Evolutionary conservation across 2,329 filamentous ascomycete species (phyloP).

Genomic region (Aspergillus neotritici): DNA sequence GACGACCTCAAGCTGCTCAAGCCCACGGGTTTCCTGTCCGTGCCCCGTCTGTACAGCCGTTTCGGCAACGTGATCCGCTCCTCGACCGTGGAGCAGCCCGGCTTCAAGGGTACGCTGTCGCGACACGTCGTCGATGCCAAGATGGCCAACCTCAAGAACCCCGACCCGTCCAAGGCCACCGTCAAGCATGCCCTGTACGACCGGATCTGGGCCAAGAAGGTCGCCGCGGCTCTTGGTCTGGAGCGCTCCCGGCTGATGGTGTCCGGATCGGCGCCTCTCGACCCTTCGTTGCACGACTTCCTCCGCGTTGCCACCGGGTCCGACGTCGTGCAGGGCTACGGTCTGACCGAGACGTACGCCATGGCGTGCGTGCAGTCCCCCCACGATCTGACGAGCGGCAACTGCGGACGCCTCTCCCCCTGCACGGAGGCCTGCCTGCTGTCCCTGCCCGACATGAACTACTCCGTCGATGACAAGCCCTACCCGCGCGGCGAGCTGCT

Average conservation of each 20-base stretch:
- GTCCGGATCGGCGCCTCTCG: constrained; percentile 83
- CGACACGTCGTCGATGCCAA: constrained; percentile 75
- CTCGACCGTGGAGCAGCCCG: constrained; percentile 70
- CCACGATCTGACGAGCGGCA: constrained; percentile 69
- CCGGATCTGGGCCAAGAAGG: constrained; percentile 85
- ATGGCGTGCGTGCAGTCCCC: constrained; percentile 63
- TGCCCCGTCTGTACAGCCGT: constrained; percentile 85
- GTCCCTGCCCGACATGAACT: constrained; percentile 92
- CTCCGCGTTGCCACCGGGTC: constrained; percentile 76
- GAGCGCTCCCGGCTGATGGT: constrained; percentile 68
- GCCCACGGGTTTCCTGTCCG: constrained; percentile 78
- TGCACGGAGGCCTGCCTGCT: constrained; percentile 70
- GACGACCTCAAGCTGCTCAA: constrained; percentile 86
- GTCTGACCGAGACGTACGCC: constrained; percentile 89
- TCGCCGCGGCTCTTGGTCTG: constrained; percentile 74
- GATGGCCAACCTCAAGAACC: constrained; percentile 67
- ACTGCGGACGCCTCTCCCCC: constrained; percentile 69
- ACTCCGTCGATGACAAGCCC: constrained; percentile 79
- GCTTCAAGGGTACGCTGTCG: constrained; percentile 74
- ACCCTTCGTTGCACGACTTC: constrained; percentile 82
- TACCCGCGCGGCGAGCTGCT: constrained; percentile 85
- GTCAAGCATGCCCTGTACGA: constrained; percentile 48
- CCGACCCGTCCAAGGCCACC: constrained; percentile 63
- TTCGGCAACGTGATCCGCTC: constrained; percentile 79
- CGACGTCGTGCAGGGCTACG: constrained; percentile 80